Base-by-base conservation (phyloP, 2,329 filamentous ascomycete genomes). In the Aspergillus candidus region DNA sequence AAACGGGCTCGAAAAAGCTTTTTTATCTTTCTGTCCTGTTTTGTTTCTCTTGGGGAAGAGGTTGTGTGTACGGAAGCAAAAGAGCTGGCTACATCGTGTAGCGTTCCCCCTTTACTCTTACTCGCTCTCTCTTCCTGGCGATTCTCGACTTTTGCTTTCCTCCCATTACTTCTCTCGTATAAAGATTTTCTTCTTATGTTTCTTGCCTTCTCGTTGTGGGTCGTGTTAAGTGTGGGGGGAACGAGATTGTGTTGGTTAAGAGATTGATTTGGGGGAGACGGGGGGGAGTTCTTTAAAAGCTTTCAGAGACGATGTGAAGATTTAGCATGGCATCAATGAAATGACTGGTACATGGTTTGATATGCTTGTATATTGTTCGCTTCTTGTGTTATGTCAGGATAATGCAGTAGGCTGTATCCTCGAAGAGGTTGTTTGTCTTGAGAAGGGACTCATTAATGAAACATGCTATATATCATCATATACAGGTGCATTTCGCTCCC, bases 1-100 rank as follows among this genome's bases (percentile, higher is more conserved):
- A 89, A 78, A 59, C 44, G 45, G 41, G 13, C 4, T 17, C 15
- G 10, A 27, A 27, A 27, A 27, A 10, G 22, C 22, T 27, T 27
- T 7, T 22, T 27, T 6, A 2, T 27, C 22, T 27, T 27, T 22
- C 22, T 27, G 22, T 27, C 22, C 8, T 27, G 6, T 27, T 33
- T 36, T 35, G 32, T 34, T 31, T 35, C 37, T 45, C 40, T 38
- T 32, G 44, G 42, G 44, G 42, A 44, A 44, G 42, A 49, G 43
- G 43, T 46, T 40, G 42, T 45, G 43, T 30, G 34, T 27, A 22
- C 18, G 32, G 35, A 40, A 44, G 13, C 17, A 5, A 18, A 5
- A 35, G 17, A 18, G 12, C 15, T 11, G 14, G 32, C 12, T 33
- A 22, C 32, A 3, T 10, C 11, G 22, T 4, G 4, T 42, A 49